Conservation (phyloP, 805 yeast species). For the Brettanomyces anomalus region DNA sequence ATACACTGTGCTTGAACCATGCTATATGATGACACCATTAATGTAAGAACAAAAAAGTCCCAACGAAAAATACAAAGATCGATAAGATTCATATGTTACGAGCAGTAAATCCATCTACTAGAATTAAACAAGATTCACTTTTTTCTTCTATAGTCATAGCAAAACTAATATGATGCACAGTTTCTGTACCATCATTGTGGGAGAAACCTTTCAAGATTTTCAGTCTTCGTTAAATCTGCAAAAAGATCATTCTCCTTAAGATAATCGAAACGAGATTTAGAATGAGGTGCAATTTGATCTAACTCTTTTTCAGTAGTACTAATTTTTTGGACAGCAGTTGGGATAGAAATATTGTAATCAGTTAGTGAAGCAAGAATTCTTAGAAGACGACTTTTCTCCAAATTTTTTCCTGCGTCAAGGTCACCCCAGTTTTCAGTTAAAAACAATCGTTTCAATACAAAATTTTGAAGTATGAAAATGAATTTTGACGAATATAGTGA, state of each 20-base stretch:
- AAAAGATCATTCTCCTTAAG: constrained; percentile 10
- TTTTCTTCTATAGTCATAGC: no score
- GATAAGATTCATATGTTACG: no score
- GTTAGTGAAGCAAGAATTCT: constrained; percentile 8
- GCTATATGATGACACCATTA: no score
- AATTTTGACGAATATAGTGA: neutral
- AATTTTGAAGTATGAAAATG: constrained; percentile 18
- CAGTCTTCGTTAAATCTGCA: constrained; percentile 9
- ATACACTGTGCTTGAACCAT: no score
- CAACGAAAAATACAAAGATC: no score
- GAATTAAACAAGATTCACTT: no score
- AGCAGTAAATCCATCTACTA: no score
- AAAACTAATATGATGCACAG: no score
- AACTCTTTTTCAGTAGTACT: constrained; percentile 9
- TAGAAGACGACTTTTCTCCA: constrained; percentile 10
- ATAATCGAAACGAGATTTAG: constrained; percentile 3
- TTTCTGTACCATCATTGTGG: no score
- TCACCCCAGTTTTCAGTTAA: constrained; percentile 43
- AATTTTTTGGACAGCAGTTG: constrained; percentile 5
- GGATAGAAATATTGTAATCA: constrained; percentile 2
- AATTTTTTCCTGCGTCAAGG: constrained; percentile 15
- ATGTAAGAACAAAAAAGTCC: no score
- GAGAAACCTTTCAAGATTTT: constrained; percentile 8
- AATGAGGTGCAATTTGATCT: constrained; percentile 3
- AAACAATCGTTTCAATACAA: constrained; percentile 55